Evolutionary conservation across 2,329 filamentous ascomycete genomes (phyloP).

Genomic region (Berkeleyomyces rouxiae): DNA sequence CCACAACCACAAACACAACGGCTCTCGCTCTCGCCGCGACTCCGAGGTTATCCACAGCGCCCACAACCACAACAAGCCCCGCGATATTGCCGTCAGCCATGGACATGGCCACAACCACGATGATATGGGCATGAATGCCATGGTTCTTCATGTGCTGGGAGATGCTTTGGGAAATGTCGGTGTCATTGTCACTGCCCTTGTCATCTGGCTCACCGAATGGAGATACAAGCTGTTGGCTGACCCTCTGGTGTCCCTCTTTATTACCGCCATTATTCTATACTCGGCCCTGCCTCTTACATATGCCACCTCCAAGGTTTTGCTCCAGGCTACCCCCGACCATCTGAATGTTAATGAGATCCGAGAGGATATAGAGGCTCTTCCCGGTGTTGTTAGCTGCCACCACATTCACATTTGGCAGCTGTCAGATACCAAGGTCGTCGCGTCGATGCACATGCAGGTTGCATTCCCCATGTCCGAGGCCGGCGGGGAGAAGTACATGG

Average conservation of each 20-base stretch:
- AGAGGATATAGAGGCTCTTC: conserved; percentile 72
- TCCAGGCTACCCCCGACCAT: conserved; percentile 84
- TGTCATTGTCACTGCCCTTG: conserved; percentile 64
- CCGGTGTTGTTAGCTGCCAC: conserved; percentile 78
- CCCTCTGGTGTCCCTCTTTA: conserved; percentile 81
- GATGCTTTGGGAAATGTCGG: conserved; percentile 77
- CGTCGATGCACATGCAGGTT: conserved; percentile 84
- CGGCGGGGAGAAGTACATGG: conserved; percentile 72
- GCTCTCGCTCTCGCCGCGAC: conserved; percentile 23
- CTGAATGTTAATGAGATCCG: conserved; percentile 81
- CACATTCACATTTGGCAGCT: conserved; percentile 97
- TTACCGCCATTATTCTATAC: conserved; percentile 62
- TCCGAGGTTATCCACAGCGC: conserved; percentile 43
- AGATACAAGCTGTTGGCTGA: conserved; percentile 75
- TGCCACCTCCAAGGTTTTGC: conserved; percentile 69
- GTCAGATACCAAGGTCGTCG: conserved; percentile 84
- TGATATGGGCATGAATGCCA: conserved; percentile 90
- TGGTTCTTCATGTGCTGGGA: conserved; percentile 61
- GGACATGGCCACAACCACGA: conserved; percentile 61
- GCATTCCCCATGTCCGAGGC: conserved; percentile 76
- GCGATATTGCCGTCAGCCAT: conserved; percentile 37
- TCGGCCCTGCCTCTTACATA: conserved; percentile 65
- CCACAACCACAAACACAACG: conserved; percentile 15
- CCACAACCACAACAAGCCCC: conserved; percentile 70
- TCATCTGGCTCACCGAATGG: conserved; percentile 84